Evolutionary conservation across 805 yeast genomes (phyloP), one percentile per base, ranked within the genome.

Genomic region (Teunomyces stri): DNA sequence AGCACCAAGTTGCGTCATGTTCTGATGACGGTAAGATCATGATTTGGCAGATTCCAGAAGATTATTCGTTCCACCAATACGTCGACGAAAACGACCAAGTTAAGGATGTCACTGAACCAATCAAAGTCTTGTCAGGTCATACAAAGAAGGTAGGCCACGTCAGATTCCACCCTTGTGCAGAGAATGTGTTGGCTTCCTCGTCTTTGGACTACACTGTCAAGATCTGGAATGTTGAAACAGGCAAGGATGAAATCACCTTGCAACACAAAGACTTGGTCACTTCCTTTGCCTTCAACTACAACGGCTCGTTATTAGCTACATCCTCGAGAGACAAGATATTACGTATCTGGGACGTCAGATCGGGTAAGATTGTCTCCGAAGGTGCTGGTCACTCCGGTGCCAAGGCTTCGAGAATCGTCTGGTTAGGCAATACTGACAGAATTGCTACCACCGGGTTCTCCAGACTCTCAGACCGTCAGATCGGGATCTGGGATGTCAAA

Each of bases 361-460:
- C 82, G 2, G 91, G 89, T 48, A 75, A 84, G 57, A 63, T 91
- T 29, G 66, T 91, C 35, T 79, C 86, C 37, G 96, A 90, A 65
- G 97, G 96, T 33, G 74, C 84, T 1, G 96, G 96, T 13, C 99
- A 94, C 63, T 72, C 86, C 2, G 98, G 98, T 51, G 97, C 97
- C 30, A 94, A 94, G 66, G 84, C 88, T 29, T 79, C 91, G 18
- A 82, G 98, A 65, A 86, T 89, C 34, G 81, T 80, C 12, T 94
- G 99, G 98, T 70, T 92, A 51, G 97, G 98, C 30, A 82, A 88
- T 59, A 72, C 85, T 40, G 86, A 91, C 60, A 79, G 97, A 57
- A 70, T 94, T 31, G 86, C 84, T 43, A 92, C 99, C 34, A 91
- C 99, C 6, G 99, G 99, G 1, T 94, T 94, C 65, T 89, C 96